Evolutionary conservation across 2,329 filamentous ascomycete species (phyloP), one percentile per base, ranked within the genome.

Genomic region (Aspergillus sp.): DNA sequence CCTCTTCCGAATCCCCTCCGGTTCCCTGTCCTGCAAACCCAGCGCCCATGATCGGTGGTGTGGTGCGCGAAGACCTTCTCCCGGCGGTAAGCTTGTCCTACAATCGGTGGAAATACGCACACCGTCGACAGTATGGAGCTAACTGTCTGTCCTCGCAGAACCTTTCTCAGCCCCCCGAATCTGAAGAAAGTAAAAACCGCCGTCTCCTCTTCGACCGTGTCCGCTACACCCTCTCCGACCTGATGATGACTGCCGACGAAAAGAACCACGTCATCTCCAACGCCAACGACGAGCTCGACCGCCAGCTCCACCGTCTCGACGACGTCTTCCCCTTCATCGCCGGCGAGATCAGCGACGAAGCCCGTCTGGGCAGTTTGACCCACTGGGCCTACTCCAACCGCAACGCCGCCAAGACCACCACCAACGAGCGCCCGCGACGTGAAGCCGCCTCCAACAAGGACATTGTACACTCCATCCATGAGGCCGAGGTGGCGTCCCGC

Each of bases 331-430:
- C 90, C 17, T 86, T 92, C 72, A 83, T 97, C 52, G 88, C 95
- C 58, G 79, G 81, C 54, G 94, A 99, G 71, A 90, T 99, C 66
- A 95, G 90, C 72, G 91, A 96, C 56, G 91, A 97, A 73, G 90
- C 94, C 50, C 90, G 95, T 72, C 87, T 91, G 76, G 94, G 95
- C 47, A 97, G 91, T 73, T 82, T 85, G 53, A 89, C 85, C 48
- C 94, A 99, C 71, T 99, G 94, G 94, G 94, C 93, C 45, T 97
- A 97, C 69, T 88, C 89, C 17, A 90, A 90, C 65, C 87, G 93
- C 59, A 81, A 84, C 50, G 71, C 77, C 50, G 79, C 81, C 58
- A 85, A 84, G 62, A 73, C 73, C 11, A 65, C 75, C 50, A 77
- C 82, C 42, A 84, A 85, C 30, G 89, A 95, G 67, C 81, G 87